Conservation (phyloP, 306 rosid genomes). For the Dalbergia oliveri region DNA sequence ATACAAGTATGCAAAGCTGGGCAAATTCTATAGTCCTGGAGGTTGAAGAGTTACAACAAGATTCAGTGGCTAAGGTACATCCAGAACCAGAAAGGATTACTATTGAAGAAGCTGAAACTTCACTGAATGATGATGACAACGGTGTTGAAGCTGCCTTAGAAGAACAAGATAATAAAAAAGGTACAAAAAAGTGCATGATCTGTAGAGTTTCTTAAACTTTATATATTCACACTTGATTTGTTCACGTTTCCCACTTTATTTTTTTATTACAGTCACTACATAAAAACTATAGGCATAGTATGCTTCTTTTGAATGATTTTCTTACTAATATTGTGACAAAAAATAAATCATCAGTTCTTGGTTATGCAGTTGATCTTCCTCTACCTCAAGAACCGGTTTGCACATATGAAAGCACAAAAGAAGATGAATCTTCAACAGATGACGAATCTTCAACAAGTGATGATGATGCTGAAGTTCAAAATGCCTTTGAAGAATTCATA, state of each 20-base stretch:
- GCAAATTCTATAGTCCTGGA: constrained; percentile 42
- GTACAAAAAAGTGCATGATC: constrained; percentile 51
- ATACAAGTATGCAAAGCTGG: constrained; percentile 23
- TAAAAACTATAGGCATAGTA: constrained; percentile 9
- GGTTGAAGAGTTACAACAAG: constrained; percentile 41
- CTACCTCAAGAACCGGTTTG: constrained; percentile 41
- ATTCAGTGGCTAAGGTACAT: constrained; percentile 40
- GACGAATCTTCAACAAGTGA: constrained; percentile 49
- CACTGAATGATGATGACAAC: constrained; percentile 40
- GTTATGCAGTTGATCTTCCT: constrained; percentile 50
- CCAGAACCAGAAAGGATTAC: constrained; percentile 36
- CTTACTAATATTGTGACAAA: neutral
- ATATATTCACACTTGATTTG: constrained; percentile 12
- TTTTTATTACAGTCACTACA: constrained; percentile 22
- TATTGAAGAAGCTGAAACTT: constrained; percentile 44
- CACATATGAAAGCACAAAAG: constrained; percentile 46
- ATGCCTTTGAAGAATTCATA: constrained; percentile 50
- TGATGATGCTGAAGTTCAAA: constrained; percentile 51
- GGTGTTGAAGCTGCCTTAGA: constrained; percentile 37
- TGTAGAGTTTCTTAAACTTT: constrained; percentile 15
- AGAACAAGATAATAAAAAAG: constrained; percentile 54
- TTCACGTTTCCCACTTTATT: neutral
- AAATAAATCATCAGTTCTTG: neutral
- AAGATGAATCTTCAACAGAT: constrained; percentile 44
- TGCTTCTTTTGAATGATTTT: constrained; percentile 25